Base-by-base conservation (phyloP, 2,329 filamentous ascomycete species). In the Ramichloridium luteum region DNA sequence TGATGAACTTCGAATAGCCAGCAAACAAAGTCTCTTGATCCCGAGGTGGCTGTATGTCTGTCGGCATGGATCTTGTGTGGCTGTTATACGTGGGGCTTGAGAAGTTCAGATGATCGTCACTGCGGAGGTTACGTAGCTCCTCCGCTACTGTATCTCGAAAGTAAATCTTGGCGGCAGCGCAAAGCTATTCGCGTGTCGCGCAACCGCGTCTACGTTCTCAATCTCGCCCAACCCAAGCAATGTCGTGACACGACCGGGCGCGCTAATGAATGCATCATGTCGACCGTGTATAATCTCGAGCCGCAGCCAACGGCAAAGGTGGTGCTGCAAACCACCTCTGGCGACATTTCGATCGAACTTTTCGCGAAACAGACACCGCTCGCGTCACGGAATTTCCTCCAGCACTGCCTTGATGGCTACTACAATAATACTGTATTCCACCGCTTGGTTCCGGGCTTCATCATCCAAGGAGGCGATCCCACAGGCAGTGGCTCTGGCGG, bases 381-480 rank as follows among this genome's bases (percentile, higher is more conserved):
- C 40, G 80, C 90, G 15, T 85, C 79, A 53, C 84, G 88, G 46
- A 96, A 94, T 63, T 98, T 98, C 59, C 70, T 98, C 22, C 90
- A 98, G 57, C 79, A 86, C 51, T 90, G 83, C 53, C 72, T 94
- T 45, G 86, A 98, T 54, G 85, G 85, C 46, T 96, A 96, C 65
- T 98, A 96, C 64, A 78, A 84, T 48, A 77, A 79, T 52, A 94
- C 86, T 0, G 77, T 90, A 40, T 98, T 98, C 61, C 90, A 98
- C 61, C 82, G 90, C 14, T 68, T 96, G 4, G 77, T 93, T 0
- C 83, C 86, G 0, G 81, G 80, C 31, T 98, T 98, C 57, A 82
- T 98, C 40, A 64, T 96, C 8, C 90, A 98, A 53, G 90, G 88
- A 16, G 90, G 90, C 34, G 90, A 98, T 49, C 88, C 90, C 0